A percentile compares a stretch with the other conserved stretches of the same genome.
These are phyloP conservation scores for Paramyrothecium roridum DNA, from an alignment of 2,329 filamentous ascomycete species.

Conservation along the genomic window DNA sequence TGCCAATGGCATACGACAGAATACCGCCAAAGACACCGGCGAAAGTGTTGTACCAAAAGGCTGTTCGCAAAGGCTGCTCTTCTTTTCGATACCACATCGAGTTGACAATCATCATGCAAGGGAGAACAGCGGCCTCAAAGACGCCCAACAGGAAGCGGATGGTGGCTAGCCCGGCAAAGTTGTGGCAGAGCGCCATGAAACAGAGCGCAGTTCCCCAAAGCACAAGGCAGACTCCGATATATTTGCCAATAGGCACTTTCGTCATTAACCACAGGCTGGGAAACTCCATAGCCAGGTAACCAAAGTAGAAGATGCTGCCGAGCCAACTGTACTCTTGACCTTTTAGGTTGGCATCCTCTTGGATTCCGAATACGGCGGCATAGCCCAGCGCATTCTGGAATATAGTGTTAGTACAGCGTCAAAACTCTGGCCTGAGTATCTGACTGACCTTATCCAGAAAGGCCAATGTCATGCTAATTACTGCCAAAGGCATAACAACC, in stretches of 20 bases:
- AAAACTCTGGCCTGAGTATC: not conserved
- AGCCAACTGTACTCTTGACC: slow-evolving; percentile 64
- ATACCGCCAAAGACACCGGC: slow-evolving; percentile 27
- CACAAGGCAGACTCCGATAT: slow-evolving; percentile 13
- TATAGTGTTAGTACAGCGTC: not conserved
- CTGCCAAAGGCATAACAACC: slow-evolving; percentile 10
- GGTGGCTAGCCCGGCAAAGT: slow-evolving; percentile 16
- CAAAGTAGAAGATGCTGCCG: slow-evolving; percentile 35
- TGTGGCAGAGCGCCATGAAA: slow-evolving; percentile 19
- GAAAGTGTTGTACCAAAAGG: slow-evolving; percentile 27
- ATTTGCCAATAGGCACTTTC: slow-evolving; percentile 12
- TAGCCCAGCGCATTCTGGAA: slow-evolving; percentile 3
- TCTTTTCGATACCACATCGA: slow-evolving; percentile 28
- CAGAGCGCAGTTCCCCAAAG: slow-evolving; percentile 16
- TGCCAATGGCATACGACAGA: slow-evolving; percentile 22
- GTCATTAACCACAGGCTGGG: slow-evolving; percentile 27
- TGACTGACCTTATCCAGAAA: slow-evolving; percentile 10
- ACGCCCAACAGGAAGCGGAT: slow-evolving; percentile 25
- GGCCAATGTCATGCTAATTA: slow-evolving; percentile 11
- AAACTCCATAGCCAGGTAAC: slow-evolving; percentile 47
- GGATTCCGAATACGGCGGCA: slow-evolving; percentile 15
- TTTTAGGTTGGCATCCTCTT: slow-evolving; percentile 17
- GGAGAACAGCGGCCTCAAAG: slow-evolving; percentile 20
- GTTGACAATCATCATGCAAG: slow-evolving; percentile 23
- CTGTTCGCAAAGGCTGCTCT: slow-evolving; percentile 26